Evolutionary conservation across 23 red algal genomes (phyloP), one percentile per base, ranked within the genome.

Genomic region (Cyanidiococcus yangmingshanensis): DNA sequence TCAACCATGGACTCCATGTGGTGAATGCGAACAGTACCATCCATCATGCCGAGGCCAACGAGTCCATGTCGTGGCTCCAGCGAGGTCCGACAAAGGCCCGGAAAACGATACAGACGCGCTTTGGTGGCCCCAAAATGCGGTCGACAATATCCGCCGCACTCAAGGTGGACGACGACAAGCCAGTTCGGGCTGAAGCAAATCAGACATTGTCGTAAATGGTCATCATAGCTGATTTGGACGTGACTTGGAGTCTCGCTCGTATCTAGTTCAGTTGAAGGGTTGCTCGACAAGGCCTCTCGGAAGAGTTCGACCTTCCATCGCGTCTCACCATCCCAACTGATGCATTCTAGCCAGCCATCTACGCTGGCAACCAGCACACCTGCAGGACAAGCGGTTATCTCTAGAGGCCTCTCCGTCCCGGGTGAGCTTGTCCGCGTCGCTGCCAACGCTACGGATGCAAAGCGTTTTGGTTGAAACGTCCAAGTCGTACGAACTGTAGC

Each of bases 281-380:
- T 21, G 45, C 21, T 21, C 21, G 45, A 15, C 12, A 54, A 21
- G 45, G 45, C 21, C 45, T 54, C 45, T 21, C 45, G 12, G 21
- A 54, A 32, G n/a, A 71, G 7, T 25, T 71, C 63, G n/a, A 71
- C 63, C 21, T 32, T 71, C 89, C 89, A 92, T 41, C 86, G 36
- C 33, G 77, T 68, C 24, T 71, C 83, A 21, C 45, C 77, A 59
- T 86, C 75, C 89, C 89, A 92, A 18, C 77, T 63, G 31, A 92
- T 75, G 71, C 89, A 92, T 21, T 75, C 77, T 24, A 92, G 41
- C 33, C 58, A 58, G 18, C 78, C 83, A 27, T 80, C 68, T 0
- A 79, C 80, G 27, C 83, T 92, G 16, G 74, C 83, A n/a, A 86
- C 76, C 1, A 92, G 82, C 30, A 80, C 89, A 32, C 89, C 89